Base-by-base conservation (phyloP, 495 filamentous ascomycete species). In the Bathelium albidoporum region DNA sequence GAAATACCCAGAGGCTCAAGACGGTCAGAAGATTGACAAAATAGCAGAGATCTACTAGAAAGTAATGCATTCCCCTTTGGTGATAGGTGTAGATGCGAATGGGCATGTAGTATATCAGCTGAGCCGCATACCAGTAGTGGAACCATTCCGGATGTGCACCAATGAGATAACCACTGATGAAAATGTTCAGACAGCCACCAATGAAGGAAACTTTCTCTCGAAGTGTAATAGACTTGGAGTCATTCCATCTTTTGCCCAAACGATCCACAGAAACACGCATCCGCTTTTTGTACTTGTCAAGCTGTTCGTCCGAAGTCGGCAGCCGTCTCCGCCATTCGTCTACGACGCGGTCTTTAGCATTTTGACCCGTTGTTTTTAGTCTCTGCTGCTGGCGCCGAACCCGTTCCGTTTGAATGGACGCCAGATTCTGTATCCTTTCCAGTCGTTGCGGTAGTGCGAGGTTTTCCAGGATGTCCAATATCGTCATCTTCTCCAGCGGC, bases 181-280 rank as follows among this genome's bases (percentile, higher is more conserved):
- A 95, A 72, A 98, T 89, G 72, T 97, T 98, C 74, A 96, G 85
- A 58, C 97, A 92, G 69, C 90, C 94, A 49, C 87, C 89, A 62
- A 98, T 95, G 76, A 98, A 98, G 14, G 94, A 91, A 26, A 92
- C 77, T 80, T 98, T 98, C 80, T 98, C 95, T 45, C 92, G 86
- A 34, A 89, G 73, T 0, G 92, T 96, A 65, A 97, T 90, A 4
- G 83, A 84, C 66, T 89, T 90, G 39, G 89, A 87, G 72, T 95
- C 87, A 73, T 87, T 91, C 94, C 94, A 98, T 70, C 84, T 85
- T 58, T 81, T 84, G 43, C 87, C 86, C 24, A 98, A 78, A 65
- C 90, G 85, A 63, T 97, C 94, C n/a, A 98, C 89, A 39, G 85
- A 88, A 32, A 82, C 77, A 63, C 86, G 86, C 88, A 97, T 94